These are phyloP conservation scores for Herpotrichia juniperi DNA, from an alignment of 2,329 filamentous ascomycete genomes.

Conservation along the genomic window DNA sequence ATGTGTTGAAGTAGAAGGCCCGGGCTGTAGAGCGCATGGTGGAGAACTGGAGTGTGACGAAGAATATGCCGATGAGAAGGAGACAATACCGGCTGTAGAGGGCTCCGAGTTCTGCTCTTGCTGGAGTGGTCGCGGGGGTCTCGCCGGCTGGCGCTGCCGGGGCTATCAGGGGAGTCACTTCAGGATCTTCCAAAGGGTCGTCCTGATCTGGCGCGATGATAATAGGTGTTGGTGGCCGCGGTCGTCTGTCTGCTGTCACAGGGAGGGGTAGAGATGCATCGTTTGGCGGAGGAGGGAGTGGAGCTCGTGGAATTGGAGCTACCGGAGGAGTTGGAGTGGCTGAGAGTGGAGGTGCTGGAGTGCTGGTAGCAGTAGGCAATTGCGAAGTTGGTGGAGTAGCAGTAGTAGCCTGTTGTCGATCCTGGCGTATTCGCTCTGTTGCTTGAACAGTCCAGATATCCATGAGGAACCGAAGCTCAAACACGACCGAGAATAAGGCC, in stretches of 20 bases:
- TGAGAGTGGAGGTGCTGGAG: conserved; percentile 20
- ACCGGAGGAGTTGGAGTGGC: conserved; percentile 22
- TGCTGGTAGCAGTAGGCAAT: conserved; percentile 22
- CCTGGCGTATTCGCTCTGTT: conserved; percentile 52
- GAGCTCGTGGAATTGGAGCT: conserved; percentile 22
- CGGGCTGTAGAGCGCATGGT: conserved; percentile 61
- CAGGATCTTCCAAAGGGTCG: conserved; percentile 42
- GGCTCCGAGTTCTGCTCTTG: conserved; percentile 58
- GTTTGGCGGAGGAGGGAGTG: conserved; percentile 26
- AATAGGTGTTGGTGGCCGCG: conserved; percentile 58
- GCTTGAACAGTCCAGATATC: conserved; percentile 71
- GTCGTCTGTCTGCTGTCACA: conserved; percentile 53
- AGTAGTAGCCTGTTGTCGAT: conserved; percentile 50
- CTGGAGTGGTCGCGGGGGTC: conserved; percentile 27
- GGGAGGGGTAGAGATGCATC: conserved; percentile 56
- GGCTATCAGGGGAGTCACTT: conserved; percentile 20
- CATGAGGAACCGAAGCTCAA: conserved; percentile 69
- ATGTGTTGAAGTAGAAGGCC: conserved; percentile 62
- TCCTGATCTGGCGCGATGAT: conserved; percentile 67
- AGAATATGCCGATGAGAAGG: conserved; percentile 61
- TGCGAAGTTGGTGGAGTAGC: conserved; percentile 24
- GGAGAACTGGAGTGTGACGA: conserved; percentile 64
- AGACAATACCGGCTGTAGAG: conserved; percentile 69
- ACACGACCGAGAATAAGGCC: conserved; percentile 64
- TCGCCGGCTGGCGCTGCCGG: conserved; percentile 34